phyloP scores from a whole-genome alignment of 257 asterid species.

The Solanum clarkiae region DNA sequence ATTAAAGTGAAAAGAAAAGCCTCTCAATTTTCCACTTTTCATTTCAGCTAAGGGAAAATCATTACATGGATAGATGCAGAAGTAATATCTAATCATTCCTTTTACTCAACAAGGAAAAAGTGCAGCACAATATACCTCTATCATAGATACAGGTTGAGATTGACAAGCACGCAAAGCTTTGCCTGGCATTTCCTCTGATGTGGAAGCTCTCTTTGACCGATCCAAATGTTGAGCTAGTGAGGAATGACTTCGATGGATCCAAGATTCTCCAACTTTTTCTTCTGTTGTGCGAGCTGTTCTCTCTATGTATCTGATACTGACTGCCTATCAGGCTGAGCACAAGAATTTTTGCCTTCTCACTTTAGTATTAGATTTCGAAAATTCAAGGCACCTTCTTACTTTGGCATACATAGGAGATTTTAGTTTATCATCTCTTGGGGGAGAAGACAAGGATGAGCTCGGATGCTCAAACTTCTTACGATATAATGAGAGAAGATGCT shows the following conservation, averaged over 20 bases:
- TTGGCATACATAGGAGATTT: conserved; percentile 45
- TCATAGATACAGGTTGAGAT: conserved; percentile 84
- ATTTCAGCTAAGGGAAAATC: background rate
- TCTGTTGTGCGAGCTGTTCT: conserved; percentile 28
- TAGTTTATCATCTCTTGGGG: conserved; percentile 18
- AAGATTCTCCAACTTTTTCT: conserved; percentile 37
- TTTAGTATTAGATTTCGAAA: conserved; percentile 32
- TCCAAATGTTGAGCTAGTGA: conserved; percentile 50
- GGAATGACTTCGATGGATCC: conserved; percentile 65
- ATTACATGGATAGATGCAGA: background rate
- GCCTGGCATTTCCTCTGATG: conserved; percentile 41
- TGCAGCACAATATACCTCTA: conserved; percentile 48
- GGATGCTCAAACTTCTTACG: conserved; percentile 81
- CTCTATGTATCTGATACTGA: conserved; percentile 12
- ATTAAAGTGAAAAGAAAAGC: background rate
- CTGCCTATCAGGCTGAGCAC: conserved; percentile 18
- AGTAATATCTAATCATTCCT: background rate
- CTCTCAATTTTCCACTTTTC: background rate
- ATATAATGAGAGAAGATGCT: conserved; percentile 77
- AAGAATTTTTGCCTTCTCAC: conserved; percentile 17
- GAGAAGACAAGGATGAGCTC: conserved; percentile 35
- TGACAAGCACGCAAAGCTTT: conserved; percentile 70
- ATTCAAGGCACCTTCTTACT: conserved; percentile 53
- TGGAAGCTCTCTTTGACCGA: conserved; percentile 34
- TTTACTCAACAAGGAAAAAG: background rate